These are phyloP conservation scores for Alternaria panax DNA, from an alignment of 2,329 filamentous ascomycete genomes.

Conservation along the genomic window DNA sequence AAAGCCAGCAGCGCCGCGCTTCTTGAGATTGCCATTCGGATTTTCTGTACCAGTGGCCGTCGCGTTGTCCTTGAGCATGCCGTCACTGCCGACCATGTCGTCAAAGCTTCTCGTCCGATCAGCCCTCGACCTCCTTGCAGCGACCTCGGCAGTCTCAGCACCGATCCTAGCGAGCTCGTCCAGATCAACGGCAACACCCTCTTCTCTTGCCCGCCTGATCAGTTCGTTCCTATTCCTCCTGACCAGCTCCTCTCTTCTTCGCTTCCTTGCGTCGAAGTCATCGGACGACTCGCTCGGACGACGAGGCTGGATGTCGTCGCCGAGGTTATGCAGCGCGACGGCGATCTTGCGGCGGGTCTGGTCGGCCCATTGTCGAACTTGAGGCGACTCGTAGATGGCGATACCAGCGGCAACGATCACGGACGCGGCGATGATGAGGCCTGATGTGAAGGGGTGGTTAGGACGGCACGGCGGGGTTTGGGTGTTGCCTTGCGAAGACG, in stretches of 20 bases:
- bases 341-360: conserved; percentile 68
- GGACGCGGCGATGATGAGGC: conserved; percentile 68
- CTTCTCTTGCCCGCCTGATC: conserved; percentile 46
- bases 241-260: conserved; percentile 43
- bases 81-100: conserved; percentile 51
- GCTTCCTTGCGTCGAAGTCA: conserved; percentile 43
- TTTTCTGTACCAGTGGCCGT: conserved; percentile 35
- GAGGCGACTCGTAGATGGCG: conserved; percentile 69
- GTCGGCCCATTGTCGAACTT: conserved; percentile 69
- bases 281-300: conserved; percentile 43
- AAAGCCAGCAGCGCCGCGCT: conserved; percentile 48
- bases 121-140: conserved; percentile 22
- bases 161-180: conserved; percentile 50
- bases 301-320: conserved; percentile 64
- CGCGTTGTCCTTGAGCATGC: conserved; percentile 44
- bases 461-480: conserved; percentile 25
- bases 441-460: conserved; percentile 52
- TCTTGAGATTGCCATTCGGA: conserved; percentile 28
- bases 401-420: conserved; percentile 68
- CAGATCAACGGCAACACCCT: conserved; percentile 52
- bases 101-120: conserved; percentile 49
- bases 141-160: conserved; percentile 34
- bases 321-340: conserved; percentile 64
- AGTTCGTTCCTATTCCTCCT: conserved; percentile 47
- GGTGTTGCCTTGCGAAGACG: conserved; percentile 15